Percentiles rank a stretch among this genome's conserved stretches.
Evolutionary conservation across 2,329 filamentous ascomycete genomes (phyloP).

Genomic region (Cercospora zeina): DNA sequence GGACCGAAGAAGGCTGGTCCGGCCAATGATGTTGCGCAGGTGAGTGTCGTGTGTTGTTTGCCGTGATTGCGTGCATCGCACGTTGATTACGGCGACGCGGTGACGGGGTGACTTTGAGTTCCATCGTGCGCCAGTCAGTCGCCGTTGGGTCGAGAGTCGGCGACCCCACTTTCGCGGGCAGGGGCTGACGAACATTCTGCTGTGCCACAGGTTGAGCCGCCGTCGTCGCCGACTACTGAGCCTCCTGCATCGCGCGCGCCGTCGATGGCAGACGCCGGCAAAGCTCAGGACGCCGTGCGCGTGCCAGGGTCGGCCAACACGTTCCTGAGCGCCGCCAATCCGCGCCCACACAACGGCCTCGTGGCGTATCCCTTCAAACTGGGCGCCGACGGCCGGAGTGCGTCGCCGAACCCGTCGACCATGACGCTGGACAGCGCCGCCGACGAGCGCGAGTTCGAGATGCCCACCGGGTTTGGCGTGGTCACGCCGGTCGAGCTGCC

Average conservation of each 20-base stretch:
- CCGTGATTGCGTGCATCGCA: not conserved
- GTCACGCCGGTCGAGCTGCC: slow-evolving; percentile 21
- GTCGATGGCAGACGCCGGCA: slow-evolving; percentile 26
- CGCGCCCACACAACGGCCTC: slow-evolving; percentile 66
- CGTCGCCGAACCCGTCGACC: slow-evolving; percentile 31
- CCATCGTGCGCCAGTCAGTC: slow-evolving; percentile 4
- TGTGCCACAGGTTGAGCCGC: slow-evolving; percentile 10
- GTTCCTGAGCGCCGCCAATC: slow-evolving; percentile 55
- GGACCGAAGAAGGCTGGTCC: slow-evolving; percentile 6
- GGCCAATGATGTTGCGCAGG: not conserved
- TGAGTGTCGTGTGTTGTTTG: slow-evolving; percentile 5
- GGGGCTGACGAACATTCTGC: slow-evolving; percentile 14
- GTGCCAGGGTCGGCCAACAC: slow-evolving; percentile 45
- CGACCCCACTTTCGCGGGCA: slow-evolving; percentile 7
- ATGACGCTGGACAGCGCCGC: slow-evolving; percentile 33
- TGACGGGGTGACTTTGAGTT: slow-evolving; percentile 1
- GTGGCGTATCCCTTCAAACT: slow-evolving; percentile 74
- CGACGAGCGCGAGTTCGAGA: slow-evolving; percentile 8
- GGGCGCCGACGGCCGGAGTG: slow-evolving; percentile 1
- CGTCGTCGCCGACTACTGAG: slow-evolving; percentile 12
- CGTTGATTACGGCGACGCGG: not conserved
- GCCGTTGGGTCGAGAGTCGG: slow-evolving; percentile 1
- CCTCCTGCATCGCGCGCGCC: slow-evolving; percentile 8
- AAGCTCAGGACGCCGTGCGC: slow-evolving; percentile 27
- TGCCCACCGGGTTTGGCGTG: slow-evolving; percentile 13